Conservation (phyloP, 352 stramenopile species). For the Globisporangium canariense region DNA sequence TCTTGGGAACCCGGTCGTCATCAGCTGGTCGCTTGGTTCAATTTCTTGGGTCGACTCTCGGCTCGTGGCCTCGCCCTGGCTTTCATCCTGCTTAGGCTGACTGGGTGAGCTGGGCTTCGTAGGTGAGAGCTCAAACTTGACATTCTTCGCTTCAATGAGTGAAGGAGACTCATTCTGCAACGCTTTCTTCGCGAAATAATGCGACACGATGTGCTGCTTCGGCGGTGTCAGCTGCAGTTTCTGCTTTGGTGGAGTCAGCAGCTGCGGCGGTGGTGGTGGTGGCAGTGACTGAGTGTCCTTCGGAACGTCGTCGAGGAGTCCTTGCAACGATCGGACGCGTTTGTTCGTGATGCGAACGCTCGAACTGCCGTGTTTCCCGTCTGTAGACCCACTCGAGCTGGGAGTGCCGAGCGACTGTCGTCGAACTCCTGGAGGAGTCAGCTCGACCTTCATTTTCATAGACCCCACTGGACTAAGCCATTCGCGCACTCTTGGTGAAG, state of each 20-base stretch:
- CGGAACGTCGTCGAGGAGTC: slow-evolving; percentile 68
- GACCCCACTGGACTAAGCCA: slow-evolving; percentile 65
- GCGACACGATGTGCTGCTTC: slow-evolving; percentile 31
- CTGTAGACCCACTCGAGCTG: slow-evolving; percentile 11
- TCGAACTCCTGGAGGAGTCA: slow-evolving; percentile 31
- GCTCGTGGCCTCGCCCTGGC: slow-evolving; percentile 4
- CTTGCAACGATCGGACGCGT: slow-evolving; percentile 72
- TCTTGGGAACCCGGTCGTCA: not conserved
- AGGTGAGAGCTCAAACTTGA: not conserved
- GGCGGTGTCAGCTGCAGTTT: slow-evolving; percentile 3
- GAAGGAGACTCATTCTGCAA: slow-evolving; percentile 7
- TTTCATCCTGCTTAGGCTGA: slow-evolving; percentile 8
- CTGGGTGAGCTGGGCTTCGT: not conserved
- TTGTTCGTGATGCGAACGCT: slow-evolving; percentile 43
- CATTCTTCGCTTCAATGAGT: not conserved
- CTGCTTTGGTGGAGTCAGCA: slow-evolving; percentile 16
- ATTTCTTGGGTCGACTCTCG: slow-evolving; percentile 18
- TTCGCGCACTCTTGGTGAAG: slow-evolving; percentile 39
- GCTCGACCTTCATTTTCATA: slow-evolving; percentile 25
- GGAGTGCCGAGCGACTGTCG: slow-evolving; percentile 19
- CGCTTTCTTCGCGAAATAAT: slow-evolving; percentile 40
- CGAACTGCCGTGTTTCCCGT: slow-evolving; percentile 18
- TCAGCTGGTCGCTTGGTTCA: slow-evolving; percentile 4
- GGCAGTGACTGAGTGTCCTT: slow-evolving; percentile 23
- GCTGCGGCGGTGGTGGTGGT: not conserved